Conservation (phyloP, 1,139 yeast genomes). For the Yueomyces sp. region DNA sequence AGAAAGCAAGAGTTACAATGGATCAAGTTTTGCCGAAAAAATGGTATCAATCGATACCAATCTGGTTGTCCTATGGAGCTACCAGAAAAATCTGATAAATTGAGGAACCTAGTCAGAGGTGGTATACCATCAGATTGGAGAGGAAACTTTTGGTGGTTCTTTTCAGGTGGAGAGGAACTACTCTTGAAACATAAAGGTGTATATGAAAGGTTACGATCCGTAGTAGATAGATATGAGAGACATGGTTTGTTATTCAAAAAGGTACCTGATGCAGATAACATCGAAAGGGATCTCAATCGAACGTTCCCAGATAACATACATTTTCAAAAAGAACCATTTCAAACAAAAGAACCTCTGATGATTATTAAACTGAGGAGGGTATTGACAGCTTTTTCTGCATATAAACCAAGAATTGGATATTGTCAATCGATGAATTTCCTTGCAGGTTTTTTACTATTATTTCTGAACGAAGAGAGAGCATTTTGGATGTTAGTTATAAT, state of each 20-base stretch:
- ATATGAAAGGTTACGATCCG: conserved; percentile 50
- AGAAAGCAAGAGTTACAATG: conserved; percentile 58
- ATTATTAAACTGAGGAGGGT: conserved; percentile 68
- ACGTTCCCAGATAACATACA: conserved; percentile 89
- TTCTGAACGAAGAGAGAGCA: conserved; percentile 78
- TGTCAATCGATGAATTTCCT: conserved; percentile 89
- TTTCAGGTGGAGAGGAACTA: conserved; percentile 74
- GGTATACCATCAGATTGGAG: conserved; percentile 97
- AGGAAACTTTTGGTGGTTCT: conserved; percentile 93
- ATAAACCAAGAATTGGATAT: conserved; percentile 84
- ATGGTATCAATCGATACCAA: conserved; percentile 38
- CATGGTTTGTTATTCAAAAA: conserved; percentile 1
- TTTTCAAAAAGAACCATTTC: conserved; percentile 35
- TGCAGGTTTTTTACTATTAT: conserved; percentile 71
- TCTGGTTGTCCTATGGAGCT: conserved; percentile 25
- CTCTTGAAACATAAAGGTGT: conserved; percentile 57
- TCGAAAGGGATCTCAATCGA: conserved; percentile 82
- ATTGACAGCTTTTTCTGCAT: conserved; percentile 68
- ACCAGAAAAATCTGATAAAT: conserved; percentile 73
- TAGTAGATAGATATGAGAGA: conserved; percentile 12
- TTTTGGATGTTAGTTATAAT: conserved; percentile 94
- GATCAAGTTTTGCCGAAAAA: conserved; percentile 48
- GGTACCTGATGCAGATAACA: conserved; percentile 63
- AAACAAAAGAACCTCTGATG: conserved; percentile 42
- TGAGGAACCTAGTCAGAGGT: conserved; percentile 68